These are phyloP conservation scores for Trichosporon coremiiforme DNA, from an alignment of 1,284 basidiomycete genomes.

Conservation along the genomic window DNA sequence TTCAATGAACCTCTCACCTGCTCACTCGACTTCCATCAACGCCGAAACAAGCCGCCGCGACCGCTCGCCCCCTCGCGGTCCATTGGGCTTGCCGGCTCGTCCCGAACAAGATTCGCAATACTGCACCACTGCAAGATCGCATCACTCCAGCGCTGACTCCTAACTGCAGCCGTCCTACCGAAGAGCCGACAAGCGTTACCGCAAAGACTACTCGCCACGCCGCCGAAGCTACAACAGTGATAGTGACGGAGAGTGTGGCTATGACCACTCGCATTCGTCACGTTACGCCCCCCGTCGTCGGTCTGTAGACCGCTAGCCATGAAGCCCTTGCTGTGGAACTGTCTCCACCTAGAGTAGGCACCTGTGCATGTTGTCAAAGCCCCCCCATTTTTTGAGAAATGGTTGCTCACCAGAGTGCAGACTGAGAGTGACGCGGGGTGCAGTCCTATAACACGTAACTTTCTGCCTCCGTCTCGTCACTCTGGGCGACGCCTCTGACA, in stretches of 20 bases:
- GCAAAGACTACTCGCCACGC: not conserved
- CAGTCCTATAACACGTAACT: too few relatives aligned
- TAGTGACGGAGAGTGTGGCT: not conserved
- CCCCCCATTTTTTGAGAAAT: too few relatives aligned
- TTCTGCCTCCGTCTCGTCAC: too few relatives aligned
- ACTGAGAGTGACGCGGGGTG: too few relatives aligned
- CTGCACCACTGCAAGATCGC: not conserved
- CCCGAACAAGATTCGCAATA: not conserved
- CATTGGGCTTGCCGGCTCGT: too few relatives aligned
- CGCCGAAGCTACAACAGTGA: not conserved
- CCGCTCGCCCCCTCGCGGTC: too few relatives aligned
- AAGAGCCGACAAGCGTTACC: not conserved
- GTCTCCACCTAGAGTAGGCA: too few relatives aligned
- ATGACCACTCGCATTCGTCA: not conserved
- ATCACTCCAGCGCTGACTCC: not conserved
- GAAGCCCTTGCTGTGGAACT: not conserved
- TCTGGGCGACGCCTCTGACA: too few relatives aligned
- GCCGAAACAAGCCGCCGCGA: too few relatives aligned
- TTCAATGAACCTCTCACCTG: not conserved
- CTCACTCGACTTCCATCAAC: not conserved
- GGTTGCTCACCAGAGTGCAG: too few relatives aligned
- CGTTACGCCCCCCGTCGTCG: not conserved
- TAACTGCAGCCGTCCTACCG: not conserved
- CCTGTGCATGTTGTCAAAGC: too few relatives aligned
- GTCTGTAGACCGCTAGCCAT: not conserved